Evolutionary conservation across 352 stramenopile species (phyloP).

Genomic region (Phytophthora palmivora): DNA sequence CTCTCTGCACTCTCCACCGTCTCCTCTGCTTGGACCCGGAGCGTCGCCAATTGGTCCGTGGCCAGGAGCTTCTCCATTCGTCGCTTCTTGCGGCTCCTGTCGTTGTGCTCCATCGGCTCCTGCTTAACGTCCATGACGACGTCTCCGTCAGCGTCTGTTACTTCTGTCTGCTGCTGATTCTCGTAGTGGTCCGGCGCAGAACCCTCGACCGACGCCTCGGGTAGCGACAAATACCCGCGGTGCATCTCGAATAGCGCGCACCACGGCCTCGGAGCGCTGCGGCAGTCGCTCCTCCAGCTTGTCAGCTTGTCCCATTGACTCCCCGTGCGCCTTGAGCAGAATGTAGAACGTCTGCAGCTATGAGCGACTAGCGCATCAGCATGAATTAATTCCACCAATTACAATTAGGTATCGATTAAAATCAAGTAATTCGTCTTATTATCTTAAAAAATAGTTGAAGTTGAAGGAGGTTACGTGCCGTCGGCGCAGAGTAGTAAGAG

Average conservation of each 20-base stretch:
- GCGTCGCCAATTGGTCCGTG: constrained; percentile 40
- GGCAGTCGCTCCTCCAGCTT: constrained; percentile 58
- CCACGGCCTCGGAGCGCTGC: constrained; percentile 59
- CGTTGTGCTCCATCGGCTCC: not conserved
- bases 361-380: constrained; percentile 52
- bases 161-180: constrained; percentile 17
- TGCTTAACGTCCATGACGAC: constrained; percentile 18
- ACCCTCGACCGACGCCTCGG: constrained; percentile 75
- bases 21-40: constrained; percentile 30
- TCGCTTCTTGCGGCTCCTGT: constrained; percentile 51
- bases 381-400: too few species aligned
- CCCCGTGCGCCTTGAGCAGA: constrained; percentile 58
- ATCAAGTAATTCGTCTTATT: too few species aligned
- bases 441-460: not conserved
- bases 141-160: constrained; percentile 8
- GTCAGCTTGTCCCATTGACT: constrained; percentile 61
- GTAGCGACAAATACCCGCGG: constrained; percentile 68
- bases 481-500: constrained; percentile 70
- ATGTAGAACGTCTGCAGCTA: constrained; percentile 79
- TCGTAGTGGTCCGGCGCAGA: constrained; percentile 78
- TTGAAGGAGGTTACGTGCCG: constrained; percentile 41
- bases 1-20: not conserved
- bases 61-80: constrained; percentile 52
- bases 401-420: too few species aligned
- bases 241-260: constrained; percentile 76